Evolutionary conservation across 306 rosid genomes (phyloP).

Genomic region (Begonia loranthoides): DNA sequence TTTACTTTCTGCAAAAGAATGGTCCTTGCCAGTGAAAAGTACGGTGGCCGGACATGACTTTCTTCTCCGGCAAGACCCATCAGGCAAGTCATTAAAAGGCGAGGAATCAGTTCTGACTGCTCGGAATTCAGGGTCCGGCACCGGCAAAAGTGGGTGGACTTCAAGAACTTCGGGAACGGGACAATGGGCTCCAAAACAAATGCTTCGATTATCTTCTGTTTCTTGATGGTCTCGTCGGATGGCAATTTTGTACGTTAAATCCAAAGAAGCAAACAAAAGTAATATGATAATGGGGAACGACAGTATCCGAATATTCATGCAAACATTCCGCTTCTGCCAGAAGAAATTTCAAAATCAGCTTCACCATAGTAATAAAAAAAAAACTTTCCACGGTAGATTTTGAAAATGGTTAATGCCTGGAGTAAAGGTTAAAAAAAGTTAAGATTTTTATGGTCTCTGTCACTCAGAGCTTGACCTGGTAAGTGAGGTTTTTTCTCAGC

Average conservation of each 20-base stretch:
- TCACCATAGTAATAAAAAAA: background rate
- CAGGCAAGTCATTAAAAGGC: constrained; percentile 41
- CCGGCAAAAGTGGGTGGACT: constrained; percentile 71
- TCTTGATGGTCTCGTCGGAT: no score
- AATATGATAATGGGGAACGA: constrained; percentile 27
- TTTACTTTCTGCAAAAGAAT: constrained; percentile 52
- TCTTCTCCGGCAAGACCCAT: constrained; percentile 38
- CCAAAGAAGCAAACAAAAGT: constrained; percentile 43
- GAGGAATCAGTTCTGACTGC: constrained; percentile 38
- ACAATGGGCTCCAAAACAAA: constrained; percentile 14
- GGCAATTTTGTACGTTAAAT: constrained; percentile 17
- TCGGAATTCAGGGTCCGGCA: constrained; percentile 49
- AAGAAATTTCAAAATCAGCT: background rate
- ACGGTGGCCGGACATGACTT: constrained; percentile 60
- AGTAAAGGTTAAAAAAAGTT: no score
- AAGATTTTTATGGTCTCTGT: no score
- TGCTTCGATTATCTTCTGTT: no score
- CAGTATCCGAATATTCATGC: constrained; percentile 43
- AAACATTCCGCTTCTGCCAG: constrained; percentile 57
- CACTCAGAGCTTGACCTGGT: constrained; percentile 31
- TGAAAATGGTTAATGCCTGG: no score
- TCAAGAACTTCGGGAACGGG: constrained; percentile 36
- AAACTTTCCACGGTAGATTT: no score
- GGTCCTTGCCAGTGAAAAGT: constrained; percentile 67
- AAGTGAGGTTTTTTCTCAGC: constrained; percentile 66